These are phyloP conservation scores for Aspergillus sp. DNA, from an alignment of 2,329 filamentous ascomycete genomes.

Conservation along the genomic window DNA sequence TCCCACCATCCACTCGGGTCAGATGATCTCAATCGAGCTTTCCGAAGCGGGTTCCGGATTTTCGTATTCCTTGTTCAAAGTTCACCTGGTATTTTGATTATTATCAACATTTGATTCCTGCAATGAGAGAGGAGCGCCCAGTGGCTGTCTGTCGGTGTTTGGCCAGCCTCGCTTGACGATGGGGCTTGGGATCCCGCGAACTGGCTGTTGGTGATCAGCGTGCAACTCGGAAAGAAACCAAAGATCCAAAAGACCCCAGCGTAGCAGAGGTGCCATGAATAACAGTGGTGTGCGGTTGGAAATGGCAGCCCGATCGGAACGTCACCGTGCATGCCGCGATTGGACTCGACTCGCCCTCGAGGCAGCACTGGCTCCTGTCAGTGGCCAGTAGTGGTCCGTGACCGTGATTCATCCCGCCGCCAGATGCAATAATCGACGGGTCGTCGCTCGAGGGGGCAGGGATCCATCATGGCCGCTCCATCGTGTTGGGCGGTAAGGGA, in stretches of 20 bases:
- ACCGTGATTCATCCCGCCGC: slow-evolving; percentile 1
- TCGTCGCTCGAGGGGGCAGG: neutral
- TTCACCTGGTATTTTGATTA: neutral
- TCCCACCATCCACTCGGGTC: slow-evolving; percentile 12
- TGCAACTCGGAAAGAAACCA: neutral
- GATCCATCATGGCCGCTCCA: slow-evolving; percentile 10
- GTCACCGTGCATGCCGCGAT: slow-evolving; percentile 17
- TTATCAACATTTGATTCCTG: neutral
- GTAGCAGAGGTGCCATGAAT: no score
- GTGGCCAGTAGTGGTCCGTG: slow-evolving; percentile 11
- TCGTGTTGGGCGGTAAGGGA: slow-evolving; percentile 12
- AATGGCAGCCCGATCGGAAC: slow-evolving; percentile 18
- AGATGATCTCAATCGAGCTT: slow-evolving; percentile 15
- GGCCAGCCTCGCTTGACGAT: neutral
- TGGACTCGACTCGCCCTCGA: slow-evolving; percentile 8
- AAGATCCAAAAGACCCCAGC: neutral
- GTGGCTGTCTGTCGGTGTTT: neutral
- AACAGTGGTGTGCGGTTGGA: slow-evolving; percentile 1
- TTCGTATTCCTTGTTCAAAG: neutral
- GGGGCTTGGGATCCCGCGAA: neutral
- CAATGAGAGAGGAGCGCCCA: neutral
- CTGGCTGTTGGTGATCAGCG: neutral
- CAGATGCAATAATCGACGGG: slow-evolving; percentile 10
- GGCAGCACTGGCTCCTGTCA: neutral
- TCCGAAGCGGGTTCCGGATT: neutral